Conservation (phyloP, 2,329 filamentous ascomycete species). For the Colletotrichum lindemuthianum region DNA sequence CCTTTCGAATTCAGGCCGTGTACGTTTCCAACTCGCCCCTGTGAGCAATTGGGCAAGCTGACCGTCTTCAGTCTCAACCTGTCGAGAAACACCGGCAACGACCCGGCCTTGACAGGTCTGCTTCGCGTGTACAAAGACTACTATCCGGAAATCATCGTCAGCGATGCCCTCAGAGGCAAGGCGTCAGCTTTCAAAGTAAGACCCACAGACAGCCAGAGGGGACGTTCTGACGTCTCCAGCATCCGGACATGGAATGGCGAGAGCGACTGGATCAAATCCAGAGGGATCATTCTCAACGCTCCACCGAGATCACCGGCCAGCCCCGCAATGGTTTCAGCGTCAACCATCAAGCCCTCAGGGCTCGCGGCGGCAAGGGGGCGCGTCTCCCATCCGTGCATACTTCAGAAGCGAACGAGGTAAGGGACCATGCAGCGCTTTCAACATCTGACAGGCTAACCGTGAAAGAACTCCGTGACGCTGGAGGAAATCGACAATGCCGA, state of each 20-base stretch:
- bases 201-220: background rate
- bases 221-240: slow-evolving; percentile 55
- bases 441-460: slow-evolving; percentile 27
- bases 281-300: slow-evolving; percentile 62
- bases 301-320: slow-evolving; percentile 46
- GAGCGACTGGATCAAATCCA: slow-evolving; percentile 75
- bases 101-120: slow-evolving; percentile 78
- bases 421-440: slow-evolving; percentile 35
- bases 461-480: slow-evolving; percentile 69
- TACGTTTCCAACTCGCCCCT: slow-evolving; percentile 47
- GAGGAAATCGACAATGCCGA: slow-evolving; percentile 81
- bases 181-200: slow-evolving; percentile 70
- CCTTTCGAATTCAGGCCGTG: slow-evolving; percentile 83
- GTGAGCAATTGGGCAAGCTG: slow-evolving; percentile 4
- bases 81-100: slow-evolving; percentile 72
- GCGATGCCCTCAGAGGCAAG: slow-evolving; percentile 69
- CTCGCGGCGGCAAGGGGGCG: slow-evolving; percentile 55
- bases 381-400: slow-evolving; percentile 78
- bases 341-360: slow-evolving; percentile 56
- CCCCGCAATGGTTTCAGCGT: slow-evolving; percentile 70
- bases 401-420: slow-evolving; percentile 74
- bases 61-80: slow-evolving; percentile 60
- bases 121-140: slow-evolving; percentile 90
- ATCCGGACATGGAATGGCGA: slow-evolving; percentile 82
- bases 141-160: slow-evolving; percentile 88